Conservation (phyloP, 1,284 basidiomycete genomes). For the Apiotrichum veenhuisii region DNA sequence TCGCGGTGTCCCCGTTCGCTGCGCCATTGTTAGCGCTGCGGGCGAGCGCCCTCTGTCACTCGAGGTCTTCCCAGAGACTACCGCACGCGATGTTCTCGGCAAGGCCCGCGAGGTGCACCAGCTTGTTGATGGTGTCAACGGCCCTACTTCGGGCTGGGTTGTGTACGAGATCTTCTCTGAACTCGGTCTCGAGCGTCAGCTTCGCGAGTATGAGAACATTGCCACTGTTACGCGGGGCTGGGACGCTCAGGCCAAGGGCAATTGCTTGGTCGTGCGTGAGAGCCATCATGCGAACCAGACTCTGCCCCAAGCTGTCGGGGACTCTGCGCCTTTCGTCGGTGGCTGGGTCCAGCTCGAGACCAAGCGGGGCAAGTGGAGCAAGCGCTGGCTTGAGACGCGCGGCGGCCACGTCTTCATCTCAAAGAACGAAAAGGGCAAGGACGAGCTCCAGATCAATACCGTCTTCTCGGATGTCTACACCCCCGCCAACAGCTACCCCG, state of each 20-base stretch:
- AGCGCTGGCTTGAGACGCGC: constrained; percentile 76
- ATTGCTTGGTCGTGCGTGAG: constrained; percentile 69
- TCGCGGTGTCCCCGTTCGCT: constrained; percentile 9
- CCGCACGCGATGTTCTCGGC: constrained; percentile 36
- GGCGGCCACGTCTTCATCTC: constrained; percentile 79
- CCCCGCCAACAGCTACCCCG: constrained; percentile 56
- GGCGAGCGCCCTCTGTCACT: constrained; percentile 19
- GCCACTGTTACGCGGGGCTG: constrained; percentile 69
- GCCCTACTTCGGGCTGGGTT: constrained; percentile 33
- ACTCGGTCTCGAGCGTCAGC: constrained; percentile 63
- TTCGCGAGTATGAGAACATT: constrained; percentile 74
- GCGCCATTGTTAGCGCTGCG: constrained; percentile 2
- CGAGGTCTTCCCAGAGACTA: constrained; percentile 36
- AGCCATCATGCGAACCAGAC: constrained; percentile 39
- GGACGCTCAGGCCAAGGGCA: constrained; percentile 72
- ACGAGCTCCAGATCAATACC: constrained; percentile 56
- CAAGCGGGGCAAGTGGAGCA: constrained; percentile 87
- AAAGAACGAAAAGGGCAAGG: constrained; percentile 81
- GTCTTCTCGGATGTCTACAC: constrained; percentile 78
- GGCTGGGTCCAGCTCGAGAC: constrained; percentile 78
- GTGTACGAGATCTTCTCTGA: constrained; percentile 46
- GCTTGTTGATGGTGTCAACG: constrained; percentile 19
- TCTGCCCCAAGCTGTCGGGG: constrained; percentile 58
- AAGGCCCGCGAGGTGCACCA: constrained; percentile 23
- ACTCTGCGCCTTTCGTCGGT: constrained; percentile 63